Base-by-base conservation (phyloP, 192 early-diverging fungal genomes). In the Oehlia diaphana region DNA sequence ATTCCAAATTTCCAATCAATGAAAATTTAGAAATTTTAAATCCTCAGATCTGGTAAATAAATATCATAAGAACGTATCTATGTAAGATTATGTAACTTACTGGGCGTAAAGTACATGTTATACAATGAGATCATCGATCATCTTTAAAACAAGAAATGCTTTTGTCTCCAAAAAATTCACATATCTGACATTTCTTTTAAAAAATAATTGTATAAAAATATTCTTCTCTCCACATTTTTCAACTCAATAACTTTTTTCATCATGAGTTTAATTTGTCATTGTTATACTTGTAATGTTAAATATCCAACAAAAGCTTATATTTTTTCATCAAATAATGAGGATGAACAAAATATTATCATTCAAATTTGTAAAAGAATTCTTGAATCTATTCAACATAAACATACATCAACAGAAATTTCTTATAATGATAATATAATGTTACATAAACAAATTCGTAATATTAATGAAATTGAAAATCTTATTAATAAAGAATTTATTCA, bases 331-430 rank as follows among this genome's bases (percentile, higher is more conserved):
- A 53, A 66, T 12, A 66, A 66, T 66, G 31, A 66, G 64, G 64
- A 66, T 28, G 26, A 66, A 66, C 64, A 66, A 66, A 66, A 66
- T 66, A 14, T 66, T 6, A 66, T 66, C 14, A 5, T 66, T 14
- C 64, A 66, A 66, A 31, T 66, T 28, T 66, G 64, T 26, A 66
- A 66, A 31, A 66, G 31, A 28, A 66, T 66, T 66, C 35, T 66
- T 31, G 23, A 13, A 13, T 31, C 26, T 66, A 66, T 66, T 66
- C 64, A 66, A 31, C 4, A 16, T 14, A 31, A 66, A 9, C 64
- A 66, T 66, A 66, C 23, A 31, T 14, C 26, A 4, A 31, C 64
- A 31, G 64, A 66, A 66, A 31, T 66, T 31, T 31, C 31, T 66
- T 66, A 66, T 66, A 12, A 66, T 66, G 26, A 10, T 26, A 66